Evolutionary conservation across 768 basidiomycete species (phyloP).

Genomic region (Phylloporus arenicola): DNA sequence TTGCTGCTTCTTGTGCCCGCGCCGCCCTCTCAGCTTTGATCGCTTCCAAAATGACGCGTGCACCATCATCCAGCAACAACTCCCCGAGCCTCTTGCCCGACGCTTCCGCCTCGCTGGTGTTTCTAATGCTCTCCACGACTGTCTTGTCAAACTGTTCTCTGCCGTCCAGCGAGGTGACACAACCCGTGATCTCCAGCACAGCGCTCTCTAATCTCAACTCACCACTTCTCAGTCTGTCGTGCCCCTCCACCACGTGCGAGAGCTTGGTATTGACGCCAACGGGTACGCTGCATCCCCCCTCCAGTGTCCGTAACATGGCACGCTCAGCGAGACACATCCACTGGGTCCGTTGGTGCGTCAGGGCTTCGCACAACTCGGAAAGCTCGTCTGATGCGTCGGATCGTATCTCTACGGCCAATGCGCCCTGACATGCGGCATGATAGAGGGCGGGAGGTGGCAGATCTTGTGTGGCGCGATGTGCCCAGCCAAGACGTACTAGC

Average conservation of each 20-base stretch:
- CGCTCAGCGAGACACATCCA: constrained; percentile 83
- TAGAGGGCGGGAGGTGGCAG: constrained; percentile 70
- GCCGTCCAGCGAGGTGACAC: constrained; percentile 83
- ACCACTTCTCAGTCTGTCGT: constrained; percentile 29
- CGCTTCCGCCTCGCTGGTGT: constrained; percentile 55
- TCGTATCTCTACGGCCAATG: constrained; percentile 82
- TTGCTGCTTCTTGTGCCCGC: constrained; percentile 39
- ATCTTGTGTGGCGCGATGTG: constrained; percentile 69
- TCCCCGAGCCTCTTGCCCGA: constrained; percentile 65
- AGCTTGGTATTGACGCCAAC: constrained; percentile 72
- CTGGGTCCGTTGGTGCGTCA: constrained; percentile 74
- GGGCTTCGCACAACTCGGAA: constrained; percentile 53
- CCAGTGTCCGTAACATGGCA: constrained; percentile 79
- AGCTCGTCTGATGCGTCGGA: constrained; percentile 54
- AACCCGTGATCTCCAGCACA: constrained; percentile 63
- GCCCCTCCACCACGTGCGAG: constrained; percentile 27
- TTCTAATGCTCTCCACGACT: constrained; percentile 46
- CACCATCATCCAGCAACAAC: constrained; percentile 63
- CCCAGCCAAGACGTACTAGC: constrained; percentile 72
- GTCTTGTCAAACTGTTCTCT: constrained; percentile 63
- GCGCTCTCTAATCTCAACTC: constrained; percentile 29
- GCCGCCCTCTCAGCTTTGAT: constrained; percentile 64
- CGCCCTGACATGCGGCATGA: constrained; percentile 93
- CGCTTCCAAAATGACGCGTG: constrained; percentile 73
- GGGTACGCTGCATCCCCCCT: constrained; percentile 97